These are phyloP conservation scores for Tulasnella sp. DNA, from an alignment of 768 basidiomycete genomes.

Conservation along the genomic window DNA sequence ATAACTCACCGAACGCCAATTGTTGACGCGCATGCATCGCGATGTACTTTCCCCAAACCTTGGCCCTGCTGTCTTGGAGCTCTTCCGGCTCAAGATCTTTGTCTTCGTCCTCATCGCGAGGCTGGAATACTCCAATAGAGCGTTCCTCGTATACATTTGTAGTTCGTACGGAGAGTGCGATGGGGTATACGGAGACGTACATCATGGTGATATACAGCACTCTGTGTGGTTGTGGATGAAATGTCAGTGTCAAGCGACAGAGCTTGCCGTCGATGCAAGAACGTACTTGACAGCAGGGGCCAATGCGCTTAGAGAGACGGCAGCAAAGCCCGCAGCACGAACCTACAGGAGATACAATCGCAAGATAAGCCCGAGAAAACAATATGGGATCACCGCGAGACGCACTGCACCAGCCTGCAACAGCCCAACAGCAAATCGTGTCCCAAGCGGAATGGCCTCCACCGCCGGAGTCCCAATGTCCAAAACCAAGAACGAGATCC, in stretches of 20 bases:
- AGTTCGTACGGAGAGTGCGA: constrained; percentile 61
- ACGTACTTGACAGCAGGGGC: constrained; percentile 84
- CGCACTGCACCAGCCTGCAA: constrained; percentile 54
- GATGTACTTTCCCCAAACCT: constrained; percentile 66
- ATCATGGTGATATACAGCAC: constrained; percentile 90
- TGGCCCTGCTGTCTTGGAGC: constrained; percentile 41
- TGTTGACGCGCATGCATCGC: constrained; percentile 77
- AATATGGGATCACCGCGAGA: background rate
- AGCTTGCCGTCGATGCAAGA: no score
- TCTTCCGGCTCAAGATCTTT: constrained; percentile 30
- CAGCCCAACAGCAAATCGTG: constrained; percentile 60
- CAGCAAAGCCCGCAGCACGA: constrained; percentile 76
- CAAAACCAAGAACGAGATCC: constrained; percentile 79
- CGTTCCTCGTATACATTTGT: constrained; percentile 86
- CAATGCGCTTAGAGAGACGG: constrained; percentile 59
- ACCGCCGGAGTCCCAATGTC: constrained; percentile 73
- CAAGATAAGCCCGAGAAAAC: background rate
- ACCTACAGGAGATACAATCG: constrained; percentile 48
- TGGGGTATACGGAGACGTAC: constrained; percentile 34
- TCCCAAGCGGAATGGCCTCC: constrained; percentile 54
- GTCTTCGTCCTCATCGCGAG: constrained; percentile 36
- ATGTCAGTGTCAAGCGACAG: no score
- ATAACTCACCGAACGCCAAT: constrained; percentile 69
- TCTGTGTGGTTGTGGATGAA: constrained; percentile 37
- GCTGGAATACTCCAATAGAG: constrained; percentile 68